Percentiles rank a stretch among this genome's conserved stretches.
Evolutionary conservation across 2,329 filamentous ascomycete species (phyloP).

Genomic region (Pestalotiopsis sp.): DNA sequence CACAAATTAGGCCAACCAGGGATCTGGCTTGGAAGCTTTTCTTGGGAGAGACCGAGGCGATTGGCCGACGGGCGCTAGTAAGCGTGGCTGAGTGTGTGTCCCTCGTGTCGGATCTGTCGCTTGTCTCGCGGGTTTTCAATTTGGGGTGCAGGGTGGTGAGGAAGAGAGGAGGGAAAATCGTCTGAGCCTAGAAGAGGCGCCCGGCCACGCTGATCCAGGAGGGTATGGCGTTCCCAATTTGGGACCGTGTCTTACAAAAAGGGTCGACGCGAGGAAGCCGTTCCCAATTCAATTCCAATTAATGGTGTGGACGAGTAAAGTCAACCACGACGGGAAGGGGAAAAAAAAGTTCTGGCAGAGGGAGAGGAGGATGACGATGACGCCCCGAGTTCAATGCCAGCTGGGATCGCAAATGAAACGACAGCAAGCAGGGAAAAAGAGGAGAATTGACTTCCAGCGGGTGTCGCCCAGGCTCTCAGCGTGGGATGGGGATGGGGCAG

Average conservation of each 20-base stretch:
- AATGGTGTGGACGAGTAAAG: background rate
- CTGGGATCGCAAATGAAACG: background rate
- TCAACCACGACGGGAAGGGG: background rate
- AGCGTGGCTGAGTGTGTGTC: slow-evolving; percentile 17
- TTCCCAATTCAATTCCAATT: background rate
- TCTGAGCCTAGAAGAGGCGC: slow-evolving; percentile 1
- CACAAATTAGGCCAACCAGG: background rate
- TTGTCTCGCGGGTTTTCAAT: slow-evolving; percentile 12
- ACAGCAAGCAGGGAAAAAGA: slow-evolving; percentile 5
- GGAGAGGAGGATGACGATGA: background rate
- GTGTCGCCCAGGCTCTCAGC: background rate
- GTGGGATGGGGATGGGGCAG: background rate
- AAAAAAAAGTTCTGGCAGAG: background rate
- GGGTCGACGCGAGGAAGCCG: background rate
- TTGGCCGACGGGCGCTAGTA: slow-evolving; percentile 14
- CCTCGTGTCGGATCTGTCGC: slow-evolving; percentile 15
- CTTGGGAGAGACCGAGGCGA: slow-evolving; percentile 4
- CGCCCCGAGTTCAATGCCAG: background rate
- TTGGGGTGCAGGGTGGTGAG: background rate
- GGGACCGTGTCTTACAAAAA: slow-evolving; percentile 8
- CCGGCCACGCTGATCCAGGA: slow-evolving; percentile 11
- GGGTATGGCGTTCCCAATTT: background rate
- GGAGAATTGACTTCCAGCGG: slow-evolving; percentile 5
- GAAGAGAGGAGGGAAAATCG: slow-evolving; percentile 14
- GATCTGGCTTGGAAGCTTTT: background rate